Base-by-base conservation (phyloP, 805 yeast species). In the Kluyveromyces nonfermentans region DNA sequence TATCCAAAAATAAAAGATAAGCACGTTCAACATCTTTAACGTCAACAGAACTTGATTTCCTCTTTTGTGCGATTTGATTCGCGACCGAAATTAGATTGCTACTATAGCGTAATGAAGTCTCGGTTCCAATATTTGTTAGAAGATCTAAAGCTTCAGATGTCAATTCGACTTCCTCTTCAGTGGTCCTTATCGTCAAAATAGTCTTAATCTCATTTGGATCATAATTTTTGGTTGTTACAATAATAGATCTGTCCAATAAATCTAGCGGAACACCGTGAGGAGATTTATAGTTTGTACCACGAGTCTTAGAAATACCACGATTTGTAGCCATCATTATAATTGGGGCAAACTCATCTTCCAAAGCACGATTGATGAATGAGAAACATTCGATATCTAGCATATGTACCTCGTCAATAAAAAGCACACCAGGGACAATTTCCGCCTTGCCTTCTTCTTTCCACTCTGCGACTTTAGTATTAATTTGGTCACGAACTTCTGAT, bases 391-490 rank as follows among this genome's bases (percentile, higher is more conserved):
- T 83, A 65, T 93, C 99, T 51, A 93, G 78, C 97, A 93, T 93
- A 68, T 93, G 96, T 41, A 89, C 97, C 69, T 93, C 99, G 66
- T 93, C 99, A 54, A 93, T 88, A 65, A 93, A 93, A 54, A 93
- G 71, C 15, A 93, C 99, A 56, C 99, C 99, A 12, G 98, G 97
- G 35, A 87, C 87, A 51, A 93, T 87, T 63, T 90, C 94, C 9
- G 98, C 98, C 65, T 93, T 93, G 47, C 98, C 97, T 72, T 93
- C 97, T 68, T 93, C 97, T 58, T 85, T 87, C 95, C 97, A 93
- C 68, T 93, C 97, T 17, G 94, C 95, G 42, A 93, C 96, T 68
- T 93, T 89, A 36, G 89, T 81, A 69, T 93, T 93, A 62, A 93
- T 94, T 70, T 93, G 97, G 54, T 86, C 94, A 65, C 99, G 80